phyloP scores from a whole-genome alignment of 495 filamentous ascomycete species.

The Penicillium ucsense region DNA sequence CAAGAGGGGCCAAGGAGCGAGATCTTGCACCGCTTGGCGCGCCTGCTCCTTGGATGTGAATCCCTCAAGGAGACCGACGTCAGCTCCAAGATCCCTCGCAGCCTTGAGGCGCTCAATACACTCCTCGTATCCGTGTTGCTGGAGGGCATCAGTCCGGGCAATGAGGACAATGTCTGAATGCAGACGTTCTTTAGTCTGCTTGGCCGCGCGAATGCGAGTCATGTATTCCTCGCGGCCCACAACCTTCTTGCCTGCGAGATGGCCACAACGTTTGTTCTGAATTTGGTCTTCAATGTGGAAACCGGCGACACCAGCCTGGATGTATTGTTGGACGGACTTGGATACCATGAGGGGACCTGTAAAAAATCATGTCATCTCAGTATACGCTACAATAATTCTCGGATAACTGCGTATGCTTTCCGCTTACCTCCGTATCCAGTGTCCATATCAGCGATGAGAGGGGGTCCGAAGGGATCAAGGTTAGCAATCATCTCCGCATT shows the following conservation, averaged over 20 bases:
- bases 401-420: too few relatives aligned
- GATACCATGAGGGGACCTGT: slow-evolving; percentile 50
- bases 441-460: slow-evolving; percentile 65
- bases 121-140: slow-evolving; percentile 52
- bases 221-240: slow-evolving; percentile 43
- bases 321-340: slow-evolving; percentile 55
- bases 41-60: slow-evolving; percentile 47
- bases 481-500: slow-evolving; percentile 59
- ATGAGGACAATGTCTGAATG: slow-evolving; percentile 56
- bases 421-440: slow-evolving; percentile 49
- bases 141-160: slow-evolving; percentile 59
- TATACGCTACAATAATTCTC: too few relatives aligned
- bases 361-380: neutral
- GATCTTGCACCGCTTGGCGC: slow-evolving; percentile 39
- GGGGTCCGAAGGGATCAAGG: slow-evolving; percentile 45
- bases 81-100: slow-evolving; percentile 48
- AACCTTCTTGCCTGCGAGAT: slow-evolving; percentile 52
- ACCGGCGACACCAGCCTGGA: slow-evolving; percentile 57
- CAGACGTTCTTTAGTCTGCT: slow-evolving; percentile 36
- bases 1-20: slow-evolving; percentile 49
- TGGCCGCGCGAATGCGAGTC: slow-evolving; percentile 46
- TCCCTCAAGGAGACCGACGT: slow-evolving; percentile 58
- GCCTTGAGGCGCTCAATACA: slow-evolving; percentile 46
- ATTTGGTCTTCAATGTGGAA: slow-evolving; percentile 69
- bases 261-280: slow-evolving; percentile 55